Conservation (phyloP, 2,329 filamentous ascomycete species). For the Fusarium buharicum region DNA sequence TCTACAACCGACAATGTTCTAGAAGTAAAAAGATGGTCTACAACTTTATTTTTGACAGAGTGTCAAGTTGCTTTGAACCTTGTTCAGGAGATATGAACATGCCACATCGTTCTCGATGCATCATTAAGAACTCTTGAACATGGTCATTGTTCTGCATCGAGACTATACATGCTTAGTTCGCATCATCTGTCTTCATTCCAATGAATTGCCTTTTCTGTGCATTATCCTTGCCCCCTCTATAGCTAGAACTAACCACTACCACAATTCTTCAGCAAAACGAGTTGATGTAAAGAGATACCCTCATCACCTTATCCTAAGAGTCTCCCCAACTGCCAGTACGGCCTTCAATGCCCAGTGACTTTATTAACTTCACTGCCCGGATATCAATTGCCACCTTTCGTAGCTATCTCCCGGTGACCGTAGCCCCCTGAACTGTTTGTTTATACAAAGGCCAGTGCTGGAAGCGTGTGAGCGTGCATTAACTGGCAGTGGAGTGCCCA, state of each 20-base stretch:
- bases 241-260: background rate
- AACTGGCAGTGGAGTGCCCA: background rate
- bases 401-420: background rate
- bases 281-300: background rate
- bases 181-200: background rate
- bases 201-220: background rate
- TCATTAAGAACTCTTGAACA: background rate
- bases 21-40: background rate
- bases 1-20: background rate
- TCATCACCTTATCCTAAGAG: background rate
- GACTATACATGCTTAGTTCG: background rate
- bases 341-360: background rate
- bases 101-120: background rate
- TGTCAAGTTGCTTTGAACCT: background rate
- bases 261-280: background rate
- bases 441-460: background rate
- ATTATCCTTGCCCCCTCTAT: background rate
- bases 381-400: background rate
- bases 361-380: background rate
- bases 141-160: background rate
- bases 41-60: background rate
- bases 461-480: slow-evolving; percentile 5
- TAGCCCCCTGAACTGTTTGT: background rate
- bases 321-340: background rate
- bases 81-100: background rate